Conservation (phyloP, 1,284 basidiomycete genomes). For the Sparassis latifolia region DNA sequence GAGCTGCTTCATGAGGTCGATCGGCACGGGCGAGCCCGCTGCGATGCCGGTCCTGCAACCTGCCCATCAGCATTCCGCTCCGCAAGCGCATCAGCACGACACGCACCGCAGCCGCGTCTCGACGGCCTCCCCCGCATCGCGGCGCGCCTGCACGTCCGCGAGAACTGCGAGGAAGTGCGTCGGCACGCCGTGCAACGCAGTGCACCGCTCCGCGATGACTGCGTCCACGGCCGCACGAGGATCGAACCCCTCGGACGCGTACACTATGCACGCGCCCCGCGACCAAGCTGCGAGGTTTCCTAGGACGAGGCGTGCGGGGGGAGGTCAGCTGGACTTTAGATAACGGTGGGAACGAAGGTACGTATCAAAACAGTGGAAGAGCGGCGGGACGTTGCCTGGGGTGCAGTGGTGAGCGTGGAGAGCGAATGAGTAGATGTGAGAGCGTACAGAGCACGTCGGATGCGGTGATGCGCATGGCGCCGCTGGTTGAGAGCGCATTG, state of each 20-base stretch:
- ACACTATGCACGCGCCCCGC: constrained; percentile 69
- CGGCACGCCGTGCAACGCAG: constrained; percentile 78
- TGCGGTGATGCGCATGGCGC: constrained; percentile 60
- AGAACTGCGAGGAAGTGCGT: constrained; percentile 79
- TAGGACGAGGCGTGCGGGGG: constrained; percentile 58
- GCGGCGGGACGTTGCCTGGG: constrained; percentile 69
- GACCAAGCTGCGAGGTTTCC: constrained; percentile 80
- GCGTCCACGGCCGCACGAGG: constrained; percentile 63
- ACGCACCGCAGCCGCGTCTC: constrained; percentile 53
- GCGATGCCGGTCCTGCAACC: constrained; percentile 67
- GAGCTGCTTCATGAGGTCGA: constrained; percentile 69
- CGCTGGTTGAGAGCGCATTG: constrained; percentile 67
- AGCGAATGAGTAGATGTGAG: neutral
- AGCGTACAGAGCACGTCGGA: constrained; percentile 61
- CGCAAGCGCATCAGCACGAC: neutral
- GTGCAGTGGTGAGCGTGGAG: constrained; percentile 2
- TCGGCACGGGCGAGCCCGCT: constrained; percentile 73
- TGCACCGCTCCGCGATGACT: constrained; percentile 60
- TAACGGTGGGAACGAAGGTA: constrained; percentile 17
- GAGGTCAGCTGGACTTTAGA: constrained; percentile 3
- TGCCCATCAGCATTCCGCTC: neutral
- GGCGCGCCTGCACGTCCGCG: constrained; percentile 53
- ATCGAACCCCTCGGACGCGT: constrained; percentile 63
- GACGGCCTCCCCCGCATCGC: constrained; percentile 35
- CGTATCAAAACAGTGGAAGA: constrained; percentile 88